These are phyloP conservation scores for Hypoxylon lienhwacheense DNA, from an alignment of 495 filamentous ascomycete genomes.

Conservation along the genomic window DNA sequence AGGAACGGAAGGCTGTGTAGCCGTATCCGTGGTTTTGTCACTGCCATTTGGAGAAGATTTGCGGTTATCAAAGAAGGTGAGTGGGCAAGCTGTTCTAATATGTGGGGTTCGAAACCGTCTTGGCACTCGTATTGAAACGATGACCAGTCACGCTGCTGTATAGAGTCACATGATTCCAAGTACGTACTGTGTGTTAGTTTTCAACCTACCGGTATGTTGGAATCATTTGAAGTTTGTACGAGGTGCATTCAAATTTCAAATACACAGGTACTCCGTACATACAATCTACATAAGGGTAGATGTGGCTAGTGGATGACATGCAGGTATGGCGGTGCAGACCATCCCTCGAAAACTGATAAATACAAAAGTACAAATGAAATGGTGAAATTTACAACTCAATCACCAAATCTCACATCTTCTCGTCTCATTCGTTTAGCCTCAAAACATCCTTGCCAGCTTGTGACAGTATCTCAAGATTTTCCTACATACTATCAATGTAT, in stretches of 20 bases:
- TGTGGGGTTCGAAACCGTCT: constrained; percentile 16
- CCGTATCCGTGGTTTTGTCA: constrained; percentile 13
- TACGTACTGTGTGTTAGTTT: too few species aligned
- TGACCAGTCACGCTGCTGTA: too few species aligned
- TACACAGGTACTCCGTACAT: too few species aligned
- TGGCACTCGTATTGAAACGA: constrained; percentile 36
- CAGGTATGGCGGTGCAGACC: constrained; percentile 3
- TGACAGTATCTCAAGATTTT: constrained; percentile 2
- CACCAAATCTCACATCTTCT: constrained; percentile 24
- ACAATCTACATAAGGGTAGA: not conserved
- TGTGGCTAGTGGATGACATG: constrained; percentile 15
- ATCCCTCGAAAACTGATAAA: not conserved
- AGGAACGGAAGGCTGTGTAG: constrained; percentile 26
- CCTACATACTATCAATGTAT: not conserved
- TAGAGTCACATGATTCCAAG: too few species aligned
- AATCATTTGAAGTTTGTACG: not conserved
- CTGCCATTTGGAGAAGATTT: constrained; percentile 18
- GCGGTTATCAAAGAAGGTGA: constrained; percentile 15
- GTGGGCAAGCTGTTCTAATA: constrained; percentile 1
- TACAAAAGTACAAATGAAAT: not conserved
- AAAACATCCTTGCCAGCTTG: constrained; percentile 3
- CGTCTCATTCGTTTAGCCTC: constrained; percentile 24
- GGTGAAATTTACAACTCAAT: constrained; percentile 27
- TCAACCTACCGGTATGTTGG: not conserved
- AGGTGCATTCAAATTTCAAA: too few species aligned